Base-by-base conservation (phyloP, 2,329 filamentous ascomycete species). In the Huntiella omanensis region DNA sequence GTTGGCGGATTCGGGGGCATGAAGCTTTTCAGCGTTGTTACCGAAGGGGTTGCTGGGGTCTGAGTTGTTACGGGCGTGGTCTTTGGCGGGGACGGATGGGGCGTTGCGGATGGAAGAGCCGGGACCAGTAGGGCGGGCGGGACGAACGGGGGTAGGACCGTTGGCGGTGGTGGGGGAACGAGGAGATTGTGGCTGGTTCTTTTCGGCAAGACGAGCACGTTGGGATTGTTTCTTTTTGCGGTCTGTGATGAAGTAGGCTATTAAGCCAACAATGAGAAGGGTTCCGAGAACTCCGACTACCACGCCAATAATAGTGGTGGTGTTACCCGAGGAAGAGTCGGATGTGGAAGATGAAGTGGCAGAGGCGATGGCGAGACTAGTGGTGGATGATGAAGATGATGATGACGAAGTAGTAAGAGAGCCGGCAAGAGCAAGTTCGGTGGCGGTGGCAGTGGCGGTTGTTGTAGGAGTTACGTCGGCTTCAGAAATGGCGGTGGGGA, bases 231-330 rank as follows among this genome's bases (percentile, higher is more conserved):
- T 83, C 67, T 80, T 83, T 57, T 76, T 75, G 54, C 63, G 69
- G 54, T 72, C 78, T 58, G 86, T 71, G 50, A 84, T 59, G 59
- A 92, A 77, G 57, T 84, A 80, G 15, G 82, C 67, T 16, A 82
- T 59, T n/a, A 77, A 65, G 28, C 76, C 73, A 19, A 91, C 58
- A 2, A 79, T 61, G 32, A 79, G 72, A 19, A 94, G 55, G 42
- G 73, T 74, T 5, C 80, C 67, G 32, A 95, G 62, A 41, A 92
- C 75, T 56, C 86, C 87, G 57, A 95, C 77, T 4, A 80, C 84
- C 51, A 95, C 73, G 50, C 91, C 91, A 38, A 85, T 87, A 61
- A 85, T 91, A 37, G 63, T 59, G 28, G 63, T 70, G 35, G 51
- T 45, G 37, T 46, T 22, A 49, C 53, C 54, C 43, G 47, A 51